Conservation (phyloP, 768 basidiomycete genomes). For the Stropharia rugosoannulata region DNA sequence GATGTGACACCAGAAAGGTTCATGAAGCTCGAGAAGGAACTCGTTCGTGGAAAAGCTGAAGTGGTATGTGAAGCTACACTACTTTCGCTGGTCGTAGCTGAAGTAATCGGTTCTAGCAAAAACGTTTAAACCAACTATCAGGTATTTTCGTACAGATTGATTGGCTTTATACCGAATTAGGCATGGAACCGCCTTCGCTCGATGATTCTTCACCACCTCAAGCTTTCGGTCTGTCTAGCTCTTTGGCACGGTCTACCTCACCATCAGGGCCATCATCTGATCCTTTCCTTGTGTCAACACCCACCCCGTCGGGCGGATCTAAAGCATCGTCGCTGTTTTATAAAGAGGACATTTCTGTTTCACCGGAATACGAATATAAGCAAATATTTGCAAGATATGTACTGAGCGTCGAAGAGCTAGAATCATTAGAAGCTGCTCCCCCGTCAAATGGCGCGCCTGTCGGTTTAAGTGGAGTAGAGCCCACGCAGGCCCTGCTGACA, state of each 20-base stretch:
- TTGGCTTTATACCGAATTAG: slow-evolving; percentile 82
- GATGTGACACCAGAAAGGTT: slow-evolving; percentile 85
- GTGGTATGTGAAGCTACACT: slow-evolving; percentile 48
- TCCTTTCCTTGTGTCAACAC: slow-evolving; percentile 50
- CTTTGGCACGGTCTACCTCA: slow-evolving; percentile 28
- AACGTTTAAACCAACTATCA: slow-evolving; percentile 65
- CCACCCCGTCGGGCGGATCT: slow-evolving; percentile 46
- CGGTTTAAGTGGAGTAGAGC: slow-evolving; percentile 77
- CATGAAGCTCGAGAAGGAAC: slow-evolving; percentile 77
- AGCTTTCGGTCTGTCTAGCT: slow-evolving; percentile 22
- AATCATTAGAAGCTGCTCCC: slow-evolving; percentile 40
- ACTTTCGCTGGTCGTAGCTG: neutral
- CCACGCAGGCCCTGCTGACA: slow-evolving; percentile 67
- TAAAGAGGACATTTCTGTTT: slow-evolving; percentile 26
- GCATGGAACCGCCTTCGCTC: slow-evolving; percentile 59
- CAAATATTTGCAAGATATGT: slow-evolving; percentile 65
- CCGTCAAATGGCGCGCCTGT: slow-evolving; percentile 35
- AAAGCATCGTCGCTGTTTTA: slow-evolving; percentile 37
- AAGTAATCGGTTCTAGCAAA: slow-evolving; percentile 41
- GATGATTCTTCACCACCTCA: slow-evolving; percentile 41
- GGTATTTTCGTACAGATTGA: slow-evolving; percentile 73
- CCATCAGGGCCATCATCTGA: slow-evolving; percentile 37
- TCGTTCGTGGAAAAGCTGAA: slow-evolving; percentile 85
- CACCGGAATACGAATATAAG: slow-evolving; percentile 48
- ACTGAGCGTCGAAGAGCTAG: slow-evolving; percentile 56